phyloP scores from a whole-genome alignment of 495 filamentous ascomycete species.

The Cryomyces minteri region DNA sequence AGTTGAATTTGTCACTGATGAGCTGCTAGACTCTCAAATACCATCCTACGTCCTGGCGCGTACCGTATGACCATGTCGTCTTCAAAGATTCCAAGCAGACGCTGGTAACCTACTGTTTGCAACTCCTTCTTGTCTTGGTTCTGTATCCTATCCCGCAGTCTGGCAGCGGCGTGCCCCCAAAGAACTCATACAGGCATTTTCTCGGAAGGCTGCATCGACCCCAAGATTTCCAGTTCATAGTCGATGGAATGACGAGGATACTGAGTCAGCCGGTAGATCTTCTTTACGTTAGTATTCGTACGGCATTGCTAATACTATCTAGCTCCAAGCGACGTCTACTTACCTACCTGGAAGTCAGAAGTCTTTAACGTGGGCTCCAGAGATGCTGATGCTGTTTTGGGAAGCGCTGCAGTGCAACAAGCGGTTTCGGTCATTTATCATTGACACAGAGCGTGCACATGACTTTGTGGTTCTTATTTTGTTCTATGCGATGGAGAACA shows the following conservation, averaged over 20 bases:
- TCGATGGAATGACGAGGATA: slow-evolving; percentile 88
- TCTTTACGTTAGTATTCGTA: not conserved
- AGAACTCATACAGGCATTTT: slow-evolving; percentile 88
- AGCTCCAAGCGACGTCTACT: slow-evolving; percentile 69
- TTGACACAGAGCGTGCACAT: slow-evolving; percentile 83
- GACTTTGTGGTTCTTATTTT: slow-evolving; percentile 84
- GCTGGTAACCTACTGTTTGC: slow-evolving; percentile 78
- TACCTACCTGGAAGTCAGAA: slow-evolving; percentile 80
- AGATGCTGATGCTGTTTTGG: slow-evolving; percentile 98
- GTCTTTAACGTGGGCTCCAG: slow-evolving; percentile 72
- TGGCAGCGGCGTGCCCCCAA: slow-evolving; percentile 37
- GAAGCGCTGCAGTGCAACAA: slow-evolving; percentile 96
- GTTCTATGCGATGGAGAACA: slow-evolving; percentile 84
- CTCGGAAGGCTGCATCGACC: slow-evolving; percentile 80
- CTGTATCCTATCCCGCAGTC: slow-evolving; percentile 84
- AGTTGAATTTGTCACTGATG: not conserved
- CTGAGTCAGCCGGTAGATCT: slow-evolving; percentile 61
- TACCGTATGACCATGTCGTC: slow-evolving; percentile 86
- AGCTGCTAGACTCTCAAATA: slow-evolving; percentile 47
- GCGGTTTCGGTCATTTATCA: slow-evolving; percentile 89
- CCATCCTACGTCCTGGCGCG: slow-evolving; percentile 85
- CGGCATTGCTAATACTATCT: slow-evolving; percentile 5
- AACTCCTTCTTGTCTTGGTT: slow-evolving; percentile 72
- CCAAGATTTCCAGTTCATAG: slow-evolving; percentile 94
- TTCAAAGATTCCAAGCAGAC: slow-evolving; percentile 89